These are phyloP conservation scores for Pseudocercospora musae DNA, from an alignment of 2,329 filamentous ascomycete genomes.

Conservation along the genomic window DNA sequence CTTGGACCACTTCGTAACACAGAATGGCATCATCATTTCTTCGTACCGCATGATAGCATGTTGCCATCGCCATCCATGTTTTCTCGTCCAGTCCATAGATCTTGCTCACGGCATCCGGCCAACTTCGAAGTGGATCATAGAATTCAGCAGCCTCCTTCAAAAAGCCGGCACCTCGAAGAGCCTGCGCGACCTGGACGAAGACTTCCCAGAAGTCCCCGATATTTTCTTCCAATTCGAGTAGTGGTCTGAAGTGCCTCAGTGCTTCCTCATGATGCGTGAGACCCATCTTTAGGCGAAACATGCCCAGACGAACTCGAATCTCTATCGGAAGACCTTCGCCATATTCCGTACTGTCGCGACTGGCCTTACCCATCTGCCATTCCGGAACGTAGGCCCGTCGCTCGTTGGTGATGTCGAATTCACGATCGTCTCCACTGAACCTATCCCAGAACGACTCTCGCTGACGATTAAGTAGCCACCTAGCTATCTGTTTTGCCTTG, in stretches of 20 bases:
- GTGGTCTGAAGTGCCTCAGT: constrained; percentile 48
- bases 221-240: constrained; percentile 64
- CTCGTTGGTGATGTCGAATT: constrained; percentile 77
- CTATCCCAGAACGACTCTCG: constrained; percentile 76
- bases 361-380: constrained; percentile 53
- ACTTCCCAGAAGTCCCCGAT: constrained; percentile 71
- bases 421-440: constrained; percentile 68
- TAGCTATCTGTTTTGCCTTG: constrained; percentile 67
- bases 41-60: constrained; percentile 65
- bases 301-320: constrained; percentile 75
- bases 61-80: constrained; percentile 56
- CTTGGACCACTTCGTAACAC: constrained; percentile 69
- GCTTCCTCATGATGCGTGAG: constrained; percentile 65
- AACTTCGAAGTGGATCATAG: constrained; percentile 48
- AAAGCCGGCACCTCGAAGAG: constrained; percentile 51
- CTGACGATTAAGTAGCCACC: constrained; percentile 77
- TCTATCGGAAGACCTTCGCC: constrained; percentile 74
- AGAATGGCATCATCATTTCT: constrained; percentile 69
- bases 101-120: constrained; percentile 39
- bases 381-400: constrained; percentile 61
- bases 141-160: constrained; percentile 58
- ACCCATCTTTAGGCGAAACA: constrained; percentile 73
- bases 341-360: constrained; percentile 57
- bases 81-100: constrained; percentile 40
- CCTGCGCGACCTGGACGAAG: constrained; percentile 68